Percentiles rank a stretch among this genome's conserved stretches.
Evolutionary conservation across 768 basidiomycete genomes (phyloP).

Genomic region (Hygrocybe punicea): DNA sequence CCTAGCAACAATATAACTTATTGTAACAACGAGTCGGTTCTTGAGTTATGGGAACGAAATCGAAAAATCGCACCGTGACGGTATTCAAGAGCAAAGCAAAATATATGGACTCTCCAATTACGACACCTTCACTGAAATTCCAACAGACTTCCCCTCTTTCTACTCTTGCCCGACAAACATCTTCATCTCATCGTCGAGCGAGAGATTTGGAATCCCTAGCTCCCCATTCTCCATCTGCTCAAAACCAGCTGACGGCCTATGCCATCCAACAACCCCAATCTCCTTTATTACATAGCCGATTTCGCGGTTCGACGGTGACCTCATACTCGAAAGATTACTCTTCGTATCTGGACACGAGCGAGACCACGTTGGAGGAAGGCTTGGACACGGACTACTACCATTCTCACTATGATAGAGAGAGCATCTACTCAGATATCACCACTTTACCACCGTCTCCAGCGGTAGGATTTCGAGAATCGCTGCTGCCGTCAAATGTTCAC

Average conservation of each 20-base stretch:
- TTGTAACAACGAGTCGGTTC: no score
- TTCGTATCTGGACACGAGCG: slow-evolving; percentile 34
- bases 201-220: slow-evolving; percentile 3
- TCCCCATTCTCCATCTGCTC: slow-evolving; percentile 1
- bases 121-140: slow-evolving; percentile 24
- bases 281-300: slow-evolving; percentile 48
- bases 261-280: slow-evolving; percentile 25
- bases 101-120: no score
- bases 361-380: slow-evolving; percentile 28
- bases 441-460: no score
- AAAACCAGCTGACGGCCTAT: slow-evolving; percentile 5
- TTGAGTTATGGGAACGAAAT: no score
- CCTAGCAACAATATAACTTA: no score
- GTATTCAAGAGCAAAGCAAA: no score
- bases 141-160: slow-evolving; percentile 55
- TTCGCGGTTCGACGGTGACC: slow-evolving; percentile 43
- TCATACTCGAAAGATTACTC: slow-evolving; percentile 34
- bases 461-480: neutral
- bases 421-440: no score
- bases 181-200: slow-evolving; percentile 37
- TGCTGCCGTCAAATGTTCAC: neutral
- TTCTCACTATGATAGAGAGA: slow-evolving; percentile 34
- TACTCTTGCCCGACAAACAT: slow-evolving; percentile 52
- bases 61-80: no score
- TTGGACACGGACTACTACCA: slow-evolving; percentile 21